These are phyloP conservation scores for Neofusicoccum laricinum DNA, from an alignment of 2,329 filamentous ascomycete species.

Conservation along the genomic window DNA sequence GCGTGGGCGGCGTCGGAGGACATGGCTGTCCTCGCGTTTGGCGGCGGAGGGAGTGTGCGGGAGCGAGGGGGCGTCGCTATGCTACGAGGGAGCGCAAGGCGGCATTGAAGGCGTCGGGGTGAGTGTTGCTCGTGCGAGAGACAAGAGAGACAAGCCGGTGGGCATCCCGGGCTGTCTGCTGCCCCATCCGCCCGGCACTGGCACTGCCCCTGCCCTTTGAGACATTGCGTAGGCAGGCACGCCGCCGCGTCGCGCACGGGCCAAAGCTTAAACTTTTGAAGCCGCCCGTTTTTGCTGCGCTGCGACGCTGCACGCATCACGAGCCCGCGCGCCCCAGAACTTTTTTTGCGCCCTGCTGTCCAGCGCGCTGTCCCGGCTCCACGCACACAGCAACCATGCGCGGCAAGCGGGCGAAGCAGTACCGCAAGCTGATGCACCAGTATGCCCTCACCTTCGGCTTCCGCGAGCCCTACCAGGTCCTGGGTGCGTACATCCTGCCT, in stretches of 20 bases:
- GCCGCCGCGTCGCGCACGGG: slow-evolving; percentile 12
- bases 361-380: background rate
- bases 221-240: slow-evolving; percentile 16
- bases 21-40: background rate
- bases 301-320: slow-evolving; percentile 7
- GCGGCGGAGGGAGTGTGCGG: background rate
- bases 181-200: slow-evolving; percentile 9
- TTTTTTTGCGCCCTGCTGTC: background rate
- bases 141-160: background rate
- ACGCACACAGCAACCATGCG: slow-evolving; percentile 52
- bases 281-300: background rate
- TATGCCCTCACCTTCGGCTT: slow-evolving; percentile 87
- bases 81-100: slow-evolving; percentile 6
- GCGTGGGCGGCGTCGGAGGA: slow-evolving; percentile 1
- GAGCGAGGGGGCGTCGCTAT: background rate
- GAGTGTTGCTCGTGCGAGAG: background rate
- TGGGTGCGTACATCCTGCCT: slow-evolving; percentile 36
- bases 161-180: slow-evolving; percentile 7
- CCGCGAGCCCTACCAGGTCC: slow-evolving; percentile 88
- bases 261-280: slow-evolving; percentile 15
- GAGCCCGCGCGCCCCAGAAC: background rate
- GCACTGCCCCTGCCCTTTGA: slow-evolving; percentile 12
- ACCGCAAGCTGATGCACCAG: slow-evolving; percentile 90
- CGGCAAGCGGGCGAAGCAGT: slow-evolving; percentile 69
- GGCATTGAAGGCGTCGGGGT: slow-evolving; percentile 11